Conservation (phyloP, 352 stramenopile genomes). For the Globisporangium spiculum region DNA sequence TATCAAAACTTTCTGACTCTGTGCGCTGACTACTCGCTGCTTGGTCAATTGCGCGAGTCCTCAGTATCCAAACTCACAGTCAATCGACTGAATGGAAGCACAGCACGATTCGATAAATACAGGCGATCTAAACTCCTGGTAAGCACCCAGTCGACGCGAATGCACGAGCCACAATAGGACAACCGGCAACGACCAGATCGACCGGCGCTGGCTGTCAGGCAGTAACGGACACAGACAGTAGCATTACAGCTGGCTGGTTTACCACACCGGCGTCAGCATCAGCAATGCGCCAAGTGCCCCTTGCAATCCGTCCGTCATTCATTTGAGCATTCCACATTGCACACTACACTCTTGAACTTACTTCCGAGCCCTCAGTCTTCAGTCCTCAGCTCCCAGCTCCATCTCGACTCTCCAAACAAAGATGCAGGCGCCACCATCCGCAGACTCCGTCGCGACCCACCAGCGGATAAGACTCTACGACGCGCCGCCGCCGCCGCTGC, state of each 20-base stretch:
- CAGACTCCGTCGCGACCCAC: neutral
- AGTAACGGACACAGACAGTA: slow-evolving; percentile 1
- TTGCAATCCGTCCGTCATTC: neutral
- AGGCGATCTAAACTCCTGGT: neutral
- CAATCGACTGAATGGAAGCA: neutral
- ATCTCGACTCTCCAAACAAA: neutral
- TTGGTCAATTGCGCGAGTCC: neutral
- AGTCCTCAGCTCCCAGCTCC: neutral
- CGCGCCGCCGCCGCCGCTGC: neutral
- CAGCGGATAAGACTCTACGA: slow-evolving; percentile 13
- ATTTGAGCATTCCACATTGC: too few relatives aligned
- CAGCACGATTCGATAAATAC: too few relatives aligned
- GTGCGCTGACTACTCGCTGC: neutral
- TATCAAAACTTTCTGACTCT: neutral
- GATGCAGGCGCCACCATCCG: neutral
- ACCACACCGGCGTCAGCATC: neutral
- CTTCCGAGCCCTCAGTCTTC: neutral
- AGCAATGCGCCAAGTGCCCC: neutral
- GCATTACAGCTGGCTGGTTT: neutral
- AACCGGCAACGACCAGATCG: neutral
- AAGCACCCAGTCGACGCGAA: slow-evolving; percentile 7
- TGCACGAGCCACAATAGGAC: slow-evolving; percentile 6
- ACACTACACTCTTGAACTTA: neutral
- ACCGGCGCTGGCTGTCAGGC: slow-evolving; percentile 2
- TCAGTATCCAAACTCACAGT: neutral